Evolutionary conservation across 169 alveolate genomes (phyloP).

Genomic region (Plasmodium gonderi): DNA sequence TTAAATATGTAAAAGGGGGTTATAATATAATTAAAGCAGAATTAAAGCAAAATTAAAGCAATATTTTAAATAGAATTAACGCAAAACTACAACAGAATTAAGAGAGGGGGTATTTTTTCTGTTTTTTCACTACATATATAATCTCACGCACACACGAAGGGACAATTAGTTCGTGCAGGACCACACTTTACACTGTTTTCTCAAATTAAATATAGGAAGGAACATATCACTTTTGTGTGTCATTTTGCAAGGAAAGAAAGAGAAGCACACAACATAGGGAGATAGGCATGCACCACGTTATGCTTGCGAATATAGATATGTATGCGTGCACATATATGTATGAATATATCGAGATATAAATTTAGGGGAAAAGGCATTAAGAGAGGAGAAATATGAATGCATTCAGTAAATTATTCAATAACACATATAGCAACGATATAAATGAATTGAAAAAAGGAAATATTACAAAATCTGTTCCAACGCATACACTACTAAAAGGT

Average conservation of each 20-base stretch:
- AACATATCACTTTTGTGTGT: not conserved
- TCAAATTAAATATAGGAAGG: not conserved
- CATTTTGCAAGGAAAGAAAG: not conserved
- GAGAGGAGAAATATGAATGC: slow-evolving; percentile 33
- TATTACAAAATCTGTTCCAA: not conserved
- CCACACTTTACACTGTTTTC: not conserved
- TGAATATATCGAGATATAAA: not conserved
- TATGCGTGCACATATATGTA: not conserved
- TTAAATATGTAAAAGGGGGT: not conserved
- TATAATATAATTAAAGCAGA: not conserved
- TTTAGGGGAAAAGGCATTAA: not conserved
- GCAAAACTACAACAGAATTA: not conserved
- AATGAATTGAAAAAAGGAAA: slow-evolving; percentile 23
- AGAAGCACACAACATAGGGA: not conserved
- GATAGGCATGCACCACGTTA: not conserved
- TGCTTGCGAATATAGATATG: not conserved
- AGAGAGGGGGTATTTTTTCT: not conserved
- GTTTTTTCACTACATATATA: not conserved
- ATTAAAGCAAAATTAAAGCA: not conserved
- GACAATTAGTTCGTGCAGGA: not conserved
- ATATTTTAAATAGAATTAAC: not conserved
- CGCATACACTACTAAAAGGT: slow-evolving; percentile 6
- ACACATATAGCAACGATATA: slow-evolving; percentile 9
- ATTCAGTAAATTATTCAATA: slow-evolving; percentile 23
- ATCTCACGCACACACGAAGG: not conserved